A percentile compares a stretch with the other conserved stretches of the same genome.
Conservation (phyloP, 139 green algal genomes). For the Micromonas commoda region DNA sequence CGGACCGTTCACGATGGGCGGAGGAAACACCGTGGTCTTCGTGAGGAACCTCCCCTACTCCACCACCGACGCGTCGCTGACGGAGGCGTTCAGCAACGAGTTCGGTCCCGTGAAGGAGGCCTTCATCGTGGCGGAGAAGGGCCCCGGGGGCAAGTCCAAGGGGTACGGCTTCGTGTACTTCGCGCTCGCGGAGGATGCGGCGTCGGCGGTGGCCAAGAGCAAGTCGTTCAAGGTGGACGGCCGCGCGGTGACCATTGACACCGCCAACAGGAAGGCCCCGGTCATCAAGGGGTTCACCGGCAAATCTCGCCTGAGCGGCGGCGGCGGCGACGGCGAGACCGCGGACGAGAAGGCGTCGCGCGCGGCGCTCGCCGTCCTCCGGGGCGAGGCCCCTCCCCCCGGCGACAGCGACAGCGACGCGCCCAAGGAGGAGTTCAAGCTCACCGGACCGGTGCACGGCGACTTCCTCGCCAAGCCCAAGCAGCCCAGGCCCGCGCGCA, state of each 20-base stretch:
- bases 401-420: not conserved
- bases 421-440: no score
- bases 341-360: not conserved
- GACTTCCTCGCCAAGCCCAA: no score
- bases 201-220: not conserved
- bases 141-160: not conserved
- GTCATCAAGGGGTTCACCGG: not conserved
- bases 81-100: constrained; percentile 56
- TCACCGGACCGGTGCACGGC: no score
- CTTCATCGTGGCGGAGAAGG: constrained; percentile 54
- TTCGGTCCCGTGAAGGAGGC: constrained; percentile 66
- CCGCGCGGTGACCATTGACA: not conserved
- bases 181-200: constrained; percentile 22
- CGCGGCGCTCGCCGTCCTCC: not conserved
- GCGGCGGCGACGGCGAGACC: no score
- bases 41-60: constrained; percentile 13
- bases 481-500: no score
- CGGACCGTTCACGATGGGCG: not conserved
- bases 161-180: constrained; percentile 32
- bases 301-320: not conserved
- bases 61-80: constrained; percentile 33
- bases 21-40: not conserved
- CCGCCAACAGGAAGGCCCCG: not conserved
- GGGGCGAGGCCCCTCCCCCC: no score
- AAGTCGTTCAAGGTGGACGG: not conserved